These are phyloP conservation scores for Lagenidium giganteum DNA, from an alignment of 352 stramenopile species.

Conservation along the genomic window DNA sequence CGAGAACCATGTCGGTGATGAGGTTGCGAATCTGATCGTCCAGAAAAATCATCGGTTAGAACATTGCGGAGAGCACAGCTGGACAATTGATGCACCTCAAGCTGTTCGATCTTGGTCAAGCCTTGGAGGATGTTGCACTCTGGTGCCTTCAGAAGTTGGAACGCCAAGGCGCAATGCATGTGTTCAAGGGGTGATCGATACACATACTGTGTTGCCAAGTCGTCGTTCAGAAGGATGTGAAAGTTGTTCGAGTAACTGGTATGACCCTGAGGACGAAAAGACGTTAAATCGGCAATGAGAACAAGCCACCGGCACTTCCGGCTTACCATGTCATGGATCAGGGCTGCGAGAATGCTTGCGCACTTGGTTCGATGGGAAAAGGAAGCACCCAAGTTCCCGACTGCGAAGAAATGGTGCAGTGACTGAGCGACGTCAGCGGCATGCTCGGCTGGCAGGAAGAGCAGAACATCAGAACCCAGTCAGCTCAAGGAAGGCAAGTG, in stretches of 20 bases:
- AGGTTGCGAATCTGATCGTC: constrained; percentile 47
- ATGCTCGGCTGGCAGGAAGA: constrained; percentile 46
- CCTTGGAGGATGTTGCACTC: constrained; percentile 71
- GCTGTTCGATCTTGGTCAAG: constrained; percentile 67
- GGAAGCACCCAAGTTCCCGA: constrained; percentile 42
- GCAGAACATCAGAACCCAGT: background rate
- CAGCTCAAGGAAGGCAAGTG: too few species aligned
- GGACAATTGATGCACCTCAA: too few species aligned
- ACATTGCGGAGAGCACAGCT: too few species aligned
- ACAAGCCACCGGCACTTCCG: too few species aligned
- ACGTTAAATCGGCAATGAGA: constrained; percentile 1
- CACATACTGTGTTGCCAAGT: constrained; percentile 75
- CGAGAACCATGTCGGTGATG: constrained; percentile 83
- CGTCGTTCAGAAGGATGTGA: constrained; percentile 75
- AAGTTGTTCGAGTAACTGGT: constrained; percentile 88
- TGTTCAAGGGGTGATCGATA: constrained; percentile 84
- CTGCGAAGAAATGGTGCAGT: constrained; percentile 62
- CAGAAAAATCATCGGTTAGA: too few species aligned
- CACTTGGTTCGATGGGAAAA: constrained; percentile 64
- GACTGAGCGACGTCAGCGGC: constrained; percentile 79
- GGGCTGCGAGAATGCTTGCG: constrained; percentile 63
- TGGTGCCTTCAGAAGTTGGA: constrained; percentile 64
- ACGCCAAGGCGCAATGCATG: constrained; percentile 82
- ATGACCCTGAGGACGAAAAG: constrained; percentile 45
- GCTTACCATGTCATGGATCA: constrained; percentile 82